Evolutionary conservation across 768 basidiomycete species (phyloP).

Genomic region (Lentinula guzmanii): DNA sequence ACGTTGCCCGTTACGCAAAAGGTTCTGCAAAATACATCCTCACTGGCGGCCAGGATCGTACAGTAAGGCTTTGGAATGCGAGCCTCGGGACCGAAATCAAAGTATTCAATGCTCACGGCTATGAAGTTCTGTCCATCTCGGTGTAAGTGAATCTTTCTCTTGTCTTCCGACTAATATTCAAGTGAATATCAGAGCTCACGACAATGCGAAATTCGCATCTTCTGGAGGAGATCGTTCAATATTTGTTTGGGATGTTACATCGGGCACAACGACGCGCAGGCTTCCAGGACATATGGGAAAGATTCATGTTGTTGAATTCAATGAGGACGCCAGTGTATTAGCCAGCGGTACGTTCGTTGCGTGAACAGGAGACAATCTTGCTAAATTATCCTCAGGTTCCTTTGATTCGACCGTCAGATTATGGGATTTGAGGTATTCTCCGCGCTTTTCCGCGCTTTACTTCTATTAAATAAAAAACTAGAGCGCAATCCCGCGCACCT

Average conservation of each 20-base stretch:
- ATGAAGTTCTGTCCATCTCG: constrained; percentile 87
- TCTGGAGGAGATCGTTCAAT: constrained; percentile 91
- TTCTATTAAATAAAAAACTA: constrained; percentile 17
- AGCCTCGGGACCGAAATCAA: constrained; percentile 85
- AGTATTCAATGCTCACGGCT: constrained; percentile 85
- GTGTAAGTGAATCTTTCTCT: constrained; percentile 49
- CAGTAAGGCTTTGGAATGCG: constrained; percentile 89
- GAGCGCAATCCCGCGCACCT: constrained; percentile 72
- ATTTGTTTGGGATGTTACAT: constrained; percentile 93
- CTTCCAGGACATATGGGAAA: constrained; percentile 88
- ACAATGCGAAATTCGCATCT: constrained; percentile 92
- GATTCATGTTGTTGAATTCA: constrained; percentile 88
- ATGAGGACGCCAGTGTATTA: constrained; percentile 77
- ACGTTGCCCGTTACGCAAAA: constrained; percentile 88
- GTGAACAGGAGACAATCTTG: not conserved
- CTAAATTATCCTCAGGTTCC: constrained; percentile 49
- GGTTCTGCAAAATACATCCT: constrained; percentile 84
- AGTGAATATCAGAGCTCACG: constrained; percentile 56
- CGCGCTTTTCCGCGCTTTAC: not conserved
- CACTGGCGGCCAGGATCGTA: constrained; percentile 90
- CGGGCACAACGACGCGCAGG: constrained; percentile 77
- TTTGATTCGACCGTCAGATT: constrained; percentile 87
- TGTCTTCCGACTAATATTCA: not conserved
- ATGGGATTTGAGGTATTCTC: constrained; percentile 82
- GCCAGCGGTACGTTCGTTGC: constrained; percentile 60